Conservation (phyloP, 352 stramenopile genomes). For the Phytophthora cajani region DNA sequence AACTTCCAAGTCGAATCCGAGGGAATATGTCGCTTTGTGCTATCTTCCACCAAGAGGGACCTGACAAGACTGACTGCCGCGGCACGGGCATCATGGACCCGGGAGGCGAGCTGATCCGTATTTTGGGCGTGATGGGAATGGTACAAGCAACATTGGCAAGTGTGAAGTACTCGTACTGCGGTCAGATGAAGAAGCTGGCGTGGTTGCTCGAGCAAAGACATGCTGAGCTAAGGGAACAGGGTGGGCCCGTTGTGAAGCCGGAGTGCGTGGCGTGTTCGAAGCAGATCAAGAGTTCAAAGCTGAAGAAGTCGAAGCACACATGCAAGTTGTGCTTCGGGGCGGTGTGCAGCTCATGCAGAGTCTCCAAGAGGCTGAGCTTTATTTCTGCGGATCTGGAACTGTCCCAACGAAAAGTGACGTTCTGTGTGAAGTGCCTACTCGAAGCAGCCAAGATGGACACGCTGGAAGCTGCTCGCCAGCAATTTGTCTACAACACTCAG, state of each 20-base stretch:
- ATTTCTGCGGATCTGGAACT: constrained; percentile 13
- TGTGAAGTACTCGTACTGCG: constrained; percentile 29
- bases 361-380: constrained; percentile 16
- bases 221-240: not conserved
- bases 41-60: constrained; percentile 10
- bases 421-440: constrained; percentile 27
- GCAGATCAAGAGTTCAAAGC: constrained; percentile 6
- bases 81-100: constrained; percentile 7
- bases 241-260: not conserved
- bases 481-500: not conserved
- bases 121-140: not conserved
- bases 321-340: constrained; percentile 21
- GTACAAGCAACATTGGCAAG: constrained; percentile 8
- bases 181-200: constrained; percentile 32
- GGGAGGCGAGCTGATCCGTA: constrained; percentile 8
- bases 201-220: constrained; percentile 21
- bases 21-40: constrained; percentile 8
- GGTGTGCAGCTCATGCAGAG: constrained; percentile 8
- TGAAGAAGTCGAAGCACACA: constrained; percentile 2
- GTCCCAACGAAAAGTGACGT: constrained; percentile 19
- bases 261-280: constrained; percentile 21
- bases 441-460: constrained; percentile 14
- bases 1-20: constrained; percentile 25
- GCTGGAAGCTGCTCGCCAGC: constrained; percentile 1
- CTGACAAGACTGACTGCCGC: not conserved